Evolutionary conservation across 805 yeast species (phyloP), one percentile per base, ranked within the genome.

Genomic region (Metschnikowia gelsemii): DNA sequence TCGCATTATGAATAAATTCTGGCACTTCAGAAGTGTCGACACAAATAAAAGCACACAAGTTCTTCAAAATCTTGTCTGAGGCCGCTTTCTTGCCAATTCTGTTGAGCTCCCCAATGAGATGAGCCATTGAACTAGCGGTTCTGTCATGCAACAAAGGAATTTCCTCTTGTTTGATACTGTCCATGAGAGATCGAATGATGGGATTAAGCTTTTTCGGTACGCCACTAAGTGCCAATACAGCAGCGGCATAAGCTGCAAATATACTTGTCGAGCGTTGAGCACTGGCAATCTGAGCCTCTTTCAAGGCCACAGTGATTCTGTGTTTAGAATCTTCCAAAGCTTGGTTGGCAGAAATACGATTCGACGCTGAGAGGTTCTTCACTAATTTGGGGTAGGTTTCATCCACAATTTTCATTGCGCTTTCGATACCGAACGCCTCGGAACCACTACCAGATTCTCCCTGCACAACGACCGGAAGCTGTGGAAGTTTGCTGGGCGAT

Each of bases 1-100:
- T 62, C 27, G 76, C 75, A 52, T 86, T 85, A 32, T 84, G 82
- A 12, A 72, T 70, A 57, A 87, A 93, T 55, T 88, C 97, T 2
- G 99, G 99, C 23, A 91, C 96, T 58, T 90, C 97, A 3, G 93
- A 79, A 0, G 96, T 88, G 59, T 91, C 99, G 23, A 90, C 96
- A 66, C 99, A 93, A 38, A 93, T 59, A 58, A 91, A 91, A 0
- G 91, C 96, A 65, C 96, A 87, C 42, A 95, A 66, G 57, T 93
- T 93, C 59, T 87, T 91, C 32, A 87, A 79, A 49, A 95, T 84
- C 59, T 93, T 93, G 52, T 87, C 95, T 2, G 91, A 80, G 1
- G 91, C 93, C 26, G 80, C 81, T n/a, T 58, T 60, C 56, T 89
- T 88, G 7, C 78, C 79, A 4, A 64, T 64, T 1, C 58, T 58